phyloP scores from a whole-genome alignment of 148 eudicot genomes.

The Dysphania ambrosioides region DNA sequence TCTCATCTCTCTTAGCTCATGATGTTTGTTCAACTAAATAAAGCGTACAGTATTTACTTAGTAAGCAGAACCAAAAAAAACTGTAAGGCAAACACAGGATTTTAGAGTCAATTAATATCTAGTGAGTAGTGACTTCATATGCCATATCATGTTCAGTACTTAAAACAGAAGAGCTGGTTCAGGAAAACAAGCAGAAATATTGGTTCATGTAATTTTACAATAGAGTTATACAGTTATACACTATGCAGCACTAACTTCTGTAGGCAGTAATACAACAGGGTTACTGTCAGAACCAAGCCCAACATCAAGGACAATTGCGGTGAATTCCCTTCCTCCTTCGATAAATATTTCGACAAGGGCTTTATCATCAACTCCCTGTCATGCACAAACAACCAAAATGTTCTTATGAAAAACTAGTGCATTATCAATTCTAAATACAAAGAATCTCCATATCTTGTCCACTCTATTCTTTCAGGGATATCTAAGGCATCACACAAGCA shows the following conservation, averaged over 20 bases:
- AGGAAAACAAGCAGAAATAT: not conserved
- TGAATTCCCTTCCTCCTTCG: slow-evolving; percentile 86
- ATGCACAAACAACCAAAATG: slow-evolving; percentile 11
- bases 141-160: not conserved
- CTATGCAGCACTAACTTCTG: slow-evolving; percentile 43
- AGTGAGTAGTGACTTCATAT: not conserved
- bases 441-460: not conserved
- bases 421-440: slow-evolving; percentile 1
- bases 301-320: slow-evolving; percentile 81
- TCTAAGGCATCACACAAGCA: not conserved
- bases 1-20: too few species aligned
- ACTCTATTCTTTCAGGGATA: too few species aligned
- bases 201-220: not conserved
- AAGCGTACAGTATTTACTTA: not conserved
- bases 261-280: slow-evolving; percentile 74
- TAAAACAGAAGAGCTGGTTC: not conserved
- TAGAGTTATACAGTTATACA: too few species aligned
- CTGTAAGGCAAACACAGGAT: not conserved
- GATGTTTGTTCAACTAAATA: too few species aligned
- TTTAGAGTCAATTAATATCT: not conserved
- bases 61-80: not conserved
- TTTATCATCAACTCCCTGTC: slow-evolving; percentile 77
- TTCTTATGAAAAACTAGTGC: not conserved
- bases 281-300: slow-evolving; percentile 53
- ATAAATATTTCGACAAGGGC: slow-evolving; percentile 78